Evolutionary conservation across 73 alveolate species (phyloP).

Genomic region (Urostyla sp.): DNA sequence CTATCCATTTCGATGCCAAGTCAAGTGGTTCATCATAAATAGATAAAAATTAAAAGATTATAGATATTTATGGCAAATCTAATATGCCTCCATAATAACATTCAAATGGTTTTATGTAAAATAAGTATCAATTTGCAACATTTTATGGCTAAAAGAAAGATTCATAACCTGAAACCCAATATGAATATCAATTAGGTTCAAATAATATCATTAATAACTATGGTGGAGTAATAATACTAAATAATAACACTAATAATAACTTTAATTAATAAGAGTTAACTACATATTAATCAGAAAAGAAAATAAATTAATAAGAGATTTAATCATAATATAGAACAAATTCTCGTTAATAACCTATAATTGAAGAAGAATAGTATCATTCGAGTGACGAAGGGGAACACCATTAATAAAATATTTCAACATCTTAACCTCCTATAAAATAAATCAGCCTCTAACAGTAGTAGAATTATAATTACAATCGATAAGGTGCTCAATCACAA

Average conservation of each 20-base stretch:
- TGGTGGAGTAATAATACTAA: background rate
- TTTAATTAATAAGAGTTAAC: conserved; percentile 33
- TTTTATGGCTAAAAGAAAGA: conserved; percentile 36
- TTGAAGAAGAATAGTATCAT: conserved; percentile 52
- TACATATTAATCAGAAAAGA: conserved; percentile 53
- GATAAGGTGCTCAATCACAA: background rate
- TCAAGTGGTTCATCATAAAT: background rate
- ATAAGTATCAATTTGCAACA: conserved; percentile 28
- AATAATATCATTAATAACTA: background rate
- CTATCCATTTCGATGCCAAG: conserved; percentile 14
- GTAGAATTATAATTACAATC: background rate
- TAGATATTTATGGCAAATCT: conserved; percentile 36
- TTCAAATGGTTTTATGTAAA: background rate
- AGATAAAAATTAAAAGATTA: conserved; percentile 29
- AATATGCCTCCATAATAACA: background rate
- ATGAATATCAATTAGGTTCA: conserved; percentile 18
- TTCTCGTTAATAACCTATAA: conserved; percentile 37
- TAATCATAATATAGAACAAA: conserved; percentile 7
- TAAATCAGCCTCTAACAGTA: background rate
- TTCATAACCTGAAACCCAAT: background rate
- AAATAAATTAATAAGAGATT: background rate
- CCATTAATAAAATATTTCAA: background rate
- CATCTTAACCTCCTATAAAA: background rate
- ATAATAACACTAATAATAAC: conserved; percentile 8
- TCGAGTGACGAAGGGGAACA: conserved; percentile 29